These are phyloP conservation scores for Ensete glaucum DNA, from an alignment of 176 grass and related monocot species.

Conservation along the genomic window DNA sequence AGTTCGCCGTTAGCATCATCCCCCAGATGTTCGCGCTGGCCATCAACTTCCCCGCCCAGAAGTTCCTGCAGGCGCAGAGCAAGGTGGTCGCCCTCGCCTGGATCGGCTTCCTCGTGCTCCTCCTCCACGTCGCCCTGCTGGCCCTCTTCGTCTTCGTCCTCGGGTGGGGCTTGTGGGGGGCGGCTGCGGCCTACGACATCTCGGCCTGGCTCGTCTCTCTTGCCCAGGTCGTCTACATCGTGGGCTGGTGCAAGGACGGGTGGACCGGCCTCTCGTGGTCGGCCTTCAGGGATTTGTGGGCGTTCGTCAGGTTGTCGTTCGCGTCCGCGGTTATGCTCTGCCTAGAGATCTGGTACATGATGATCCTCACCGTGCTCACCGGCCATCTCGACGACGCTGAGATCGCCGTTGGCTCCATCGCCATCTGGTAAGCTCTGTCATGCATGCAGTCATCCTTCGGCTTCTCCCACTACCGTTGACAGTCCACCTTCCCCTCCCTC, in stretches of 20 bases:
- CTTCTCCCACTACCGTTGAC: not conserved
- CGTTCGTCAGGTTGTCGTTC: constrained; percentile 36
- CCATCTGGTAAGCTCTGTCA: constrained; percentile 21
- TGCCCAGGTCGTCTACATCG: constrained; percentile 30
- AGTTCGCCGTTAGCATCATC: constrained; percentile 36
- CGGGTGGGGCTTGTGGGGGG: constrained; percentile 20
- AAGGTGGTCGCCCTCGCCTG: constrained; percentile 33
- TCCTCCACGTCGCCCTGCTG: constrained; percentile 6
- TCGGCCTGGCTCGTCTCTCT: constrained; percentile 27
- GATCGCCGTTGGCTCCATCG: constrained; percentile 42
- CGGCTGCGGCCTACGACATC: constrained; percentile 19
- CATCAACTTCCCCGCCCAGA: constrained; percentile 62
- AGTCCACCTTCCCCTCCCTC: not conserved
- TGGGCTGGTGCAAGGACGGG: constrained; percentile 38
- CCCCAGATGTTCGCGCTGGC: constrained; percentile 47
- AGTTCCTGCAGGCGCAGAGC: constrained; percentile 67
- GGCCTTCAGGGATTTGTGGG: constrained; percentile 23
- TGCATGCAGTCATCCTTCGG: no score
- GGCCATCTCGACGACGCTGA: constrained; percentile 35
- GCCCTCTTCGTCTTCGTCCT: constrained; percentile 28
- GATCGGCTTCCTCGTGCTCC: constrained; percentile 23
- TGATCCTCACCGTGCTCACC: constrained; percentile 33
- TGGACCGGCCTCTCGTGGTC: constrained; percentile 32
- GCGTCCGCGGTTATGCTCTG: constrained; percentile 51
- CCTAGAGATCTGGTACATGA: constrained; percentile 54